Evolutionary conservation across 257 asterid species (phyloP).

Genomic region (Solanum okadae): DNA sequence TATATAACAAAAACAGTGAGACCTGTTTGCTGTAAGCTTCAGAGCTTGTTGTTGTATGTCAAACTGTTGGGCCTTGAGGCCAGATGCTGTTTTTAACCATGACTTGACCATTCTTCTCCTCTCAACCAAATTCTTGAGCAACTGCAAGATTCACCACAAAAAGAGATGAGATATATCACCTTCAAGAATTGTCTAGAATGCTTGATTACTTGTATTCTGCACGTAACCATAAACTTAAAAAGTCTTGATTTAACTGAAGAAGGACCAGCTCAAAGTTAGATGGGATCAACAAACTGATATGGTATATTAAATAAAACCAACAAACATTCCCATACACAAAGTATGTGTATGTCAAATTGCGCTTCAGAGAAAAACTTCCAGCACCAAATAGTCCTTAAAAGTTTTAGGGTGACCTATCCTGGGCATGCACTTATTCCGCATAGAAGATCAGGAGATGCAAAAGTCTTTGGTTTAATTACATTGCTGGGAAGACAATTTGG

Average conservation of each 20-base stretch:
- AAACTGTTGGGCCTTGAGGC: constrained; percentile 80
- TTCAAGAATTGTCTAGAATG: neutral
- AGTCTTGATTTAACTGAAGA: neutral
- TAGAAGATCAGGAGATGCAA: neutral
- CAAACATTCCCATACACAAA: neutral
- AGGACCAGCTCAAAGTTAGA: neutral
- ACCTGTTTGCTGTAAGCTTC: constrained; percentile 98
- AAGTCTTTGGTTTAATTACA: neutral
- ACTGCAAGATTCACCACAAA: constrained; percentile 22
- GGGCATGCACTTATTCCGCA: neutral
- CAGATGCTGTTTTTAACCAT: constrained; percentile 72
- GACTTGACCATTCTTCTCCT: constrained; percentile 73
- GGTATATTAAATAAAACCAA: neutral
- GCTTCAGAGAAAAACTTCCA: neutral
- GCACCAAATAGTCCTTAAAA: neutral
- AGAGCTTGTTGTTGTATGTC: constrained; percentile 97
- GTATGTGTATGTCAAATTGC: neutral
- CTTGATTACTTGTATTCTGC: neutral
- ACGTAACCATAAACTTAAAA: neutral
- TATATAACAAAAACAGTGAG: constrained; percentile 5
- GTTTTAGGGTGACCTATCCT: neutral
- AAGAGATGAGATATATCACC: neutral
- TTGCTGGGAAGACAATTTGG: neutral
- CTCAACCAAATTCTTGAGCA: constrained; percentile 85
- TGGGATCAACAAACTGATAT: neutral